Conservation (phyloP, 2,329 filamentous ascomycete genomes). For the Claviceps lovelessii region DNA sequence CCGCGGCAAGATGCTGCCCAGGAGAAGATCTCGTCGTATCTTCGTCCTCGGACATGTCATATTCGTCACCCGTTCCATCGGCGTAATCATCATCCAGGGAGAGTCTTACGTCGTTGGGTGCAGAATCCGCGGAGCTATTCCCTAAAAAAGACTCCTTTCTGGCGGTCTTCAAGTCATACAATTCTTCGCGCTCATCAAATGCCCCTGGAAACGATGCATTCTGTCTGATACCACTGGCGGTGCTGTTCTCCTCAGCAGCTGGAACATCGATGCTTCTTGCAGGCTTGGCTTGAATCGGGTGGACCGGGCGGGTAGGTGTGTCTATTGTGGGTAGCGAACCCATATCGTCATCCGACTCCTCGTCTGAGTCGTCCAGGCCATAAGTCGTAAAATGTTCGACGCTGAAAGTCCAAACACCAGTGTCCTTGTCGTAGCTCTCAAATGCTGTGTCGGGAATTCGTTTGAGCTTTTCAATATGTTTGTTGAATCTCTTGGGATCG, state of each 20-base stretch:
- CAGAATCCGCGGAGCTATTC: constrained; percentile 74
- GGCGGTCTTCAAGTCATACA: constrained; percentile 42
- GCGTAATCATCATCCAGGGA: constrained; percentile 44
- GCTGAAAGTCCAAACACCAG: constrained; percentile 77
- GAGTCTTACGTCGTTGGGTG: constrained; percentile 44
- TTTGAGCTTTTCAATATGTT: constrained; percentile 71
- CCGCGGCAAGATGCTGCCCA: constrained; percentile 60
- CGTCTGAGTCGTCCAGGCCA: constrained; percentile 67
- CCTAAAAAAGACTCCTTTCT: constrained; percentile 74
- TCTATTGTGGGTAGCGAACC: constrained; percentile 5
- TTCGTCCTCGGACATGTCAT: constrained; percentile 57
- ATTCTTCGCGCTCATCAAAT: constrained; percentile 50
- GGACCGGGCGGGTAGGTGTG: neutral
- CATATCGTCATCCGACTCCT: constrained; percentile 45
- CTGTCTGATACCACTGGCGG: constrained; percentile 38
- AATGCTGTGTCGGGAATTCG: constrained; percentile 70
- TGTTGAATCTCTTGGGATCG: constrained; percentile 53
- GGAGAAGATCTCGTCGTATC: constrained; percentile 68
- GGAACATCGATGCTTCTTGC: constrained; percentile 9
- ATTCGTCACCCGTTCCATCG: constrained; percentile 54
- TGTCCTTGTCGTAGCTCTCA: constrained; percentile 61
- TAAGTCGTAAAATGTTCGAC: constrained; percentile 98
- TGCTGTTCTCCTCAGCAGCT: constrained; percentile 35
- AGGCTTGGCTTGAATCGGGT: constrained; percentile 13
- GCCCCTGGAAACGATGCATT: constrained; percentile 55